These are phyloP conservation scores for Diaporthe amygdali DNA, from an alignment of 2,329 filamentous ascomycete species.

Conservation along the genomic window DNA sequence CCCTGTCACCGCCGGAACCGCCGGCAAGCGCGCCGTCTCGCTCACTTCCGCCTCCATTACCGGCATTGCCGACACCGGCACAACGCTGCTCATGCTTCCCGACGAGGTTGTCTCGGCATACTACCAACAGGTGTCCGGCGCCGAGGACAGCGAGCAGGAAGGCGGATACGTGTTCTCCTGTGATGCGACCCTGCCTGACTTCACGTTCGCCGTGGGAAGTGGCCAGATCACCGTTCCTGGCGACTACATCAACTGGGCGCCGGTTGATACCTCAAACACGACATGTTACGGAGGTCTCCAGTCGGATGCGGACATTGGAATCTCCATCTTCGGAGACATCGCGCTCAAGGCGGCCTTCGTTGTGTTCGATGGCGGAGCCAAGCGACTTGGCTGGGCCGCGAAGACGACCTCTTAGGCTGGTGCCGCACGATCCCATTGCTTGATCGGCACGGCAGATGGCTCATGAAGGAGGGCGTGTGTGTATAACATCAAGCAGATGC, in stretches of 20 bases:
- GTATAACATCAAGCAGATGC: background rate
- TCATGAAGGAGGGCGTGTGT: background rate
- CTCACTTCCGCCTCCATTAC: constrained; percentile 34
- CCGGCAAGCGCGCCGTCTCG: constrained; percentile 11
- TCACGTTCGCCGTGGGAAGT: constrained; percentile 47
- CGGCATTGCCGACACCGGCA: constrained; percentile 56
- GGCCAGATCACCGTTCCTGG: constrained; percentile 49
- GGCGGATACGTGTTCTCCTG: constrained; percentile 53
- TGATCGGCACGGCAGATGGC: background rate
- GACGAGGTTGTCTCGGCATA: constrained; percentile 48
- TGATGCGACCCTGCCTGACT: constrained; percentile 43
- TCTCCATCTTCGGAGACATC: constrained; percentile 36
- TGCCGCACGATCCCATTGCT: background rate
- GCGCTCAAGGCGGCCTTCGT: constrained; percentile 37
- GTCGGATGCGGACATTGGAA: constrained; percentile 31
- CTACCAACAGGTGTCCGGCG: constrained; percentile 47
- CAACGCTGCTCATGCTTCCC: constrained; percentile 53
- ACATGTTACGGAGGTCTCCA: constrained; percentile 42
- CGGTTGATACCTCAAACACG: constrained; percentile 27
- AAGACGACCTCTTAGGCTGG: constrained; percentile 28
- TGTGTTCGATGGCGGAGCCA: constrained; percentile 39
- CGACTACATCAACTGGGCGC: constrained; percentile 42
- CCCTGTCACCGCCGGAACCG: background rate
- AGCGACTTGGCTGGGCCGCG: constrained; percentile 45
- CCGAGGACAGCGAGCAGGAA: constrained; percentile 38